phyloP scores from a whole-genome alignment of 345 rosid genomes.

The Kandelia obovata region DNA sequence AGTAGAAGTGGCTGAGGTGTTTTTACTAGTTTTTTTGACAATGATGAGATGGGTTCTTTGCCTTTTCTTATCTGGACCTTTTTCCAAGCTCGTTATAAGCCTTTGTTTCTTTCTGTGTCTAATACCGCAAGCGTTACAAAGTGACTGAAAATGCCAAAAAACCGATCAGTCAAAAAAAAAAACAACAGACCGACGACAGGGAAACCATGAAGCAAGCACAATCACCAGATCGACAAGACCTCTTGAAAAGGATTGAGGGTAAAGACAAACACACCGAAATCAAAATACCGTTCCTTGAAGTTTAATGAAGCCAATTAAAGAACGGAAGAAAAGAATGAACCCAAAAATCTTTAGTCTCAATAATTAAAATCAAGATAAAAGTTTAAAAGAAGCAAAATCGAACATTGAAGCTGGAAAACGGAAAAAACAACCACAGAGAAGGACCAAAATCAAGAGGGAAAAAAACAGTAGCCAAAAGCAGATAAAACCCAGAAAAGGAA shows the following conservation, averaged over 20 bases:
- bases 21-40: not conserved
- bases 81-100: conserved; percentile 25
- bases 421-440: no score
- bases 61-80: conserved; percentile 27
- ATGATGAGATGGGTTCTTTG: conserved; percentile 14
- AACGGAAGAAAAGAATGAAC: no score
- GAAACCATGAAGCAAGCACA: not conserved
- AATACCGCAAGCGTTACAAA: conserved; percentile 95
- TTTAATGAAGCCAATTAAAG: no score
- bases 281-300: no score
- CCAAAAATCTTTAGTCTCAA: no score
- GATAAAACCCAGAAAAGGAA: not conserved
- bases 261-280: no score
- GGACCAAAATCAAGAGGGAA: no score
- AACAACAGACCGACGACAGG: not conserved
- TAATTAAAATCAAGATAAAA: no score
- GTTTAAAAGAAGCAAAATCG: no score
- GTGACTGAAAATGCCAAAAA: conserved; percentile 41
- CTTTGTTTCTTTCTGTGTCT: conserved; percentile 63
- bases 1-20: not conserved
- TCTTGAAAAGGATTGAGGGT: no score
- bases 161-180: not conserved
- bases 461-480: not conserved
- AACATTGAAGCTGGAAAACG: no score
- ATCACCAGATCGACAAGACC: no score